These are phyloP conservation scores for Dendryphion nanum DNA, from an alignment of 2,329 filamentous ascomycete genomes.

Conservation along the genomic window DNA sequence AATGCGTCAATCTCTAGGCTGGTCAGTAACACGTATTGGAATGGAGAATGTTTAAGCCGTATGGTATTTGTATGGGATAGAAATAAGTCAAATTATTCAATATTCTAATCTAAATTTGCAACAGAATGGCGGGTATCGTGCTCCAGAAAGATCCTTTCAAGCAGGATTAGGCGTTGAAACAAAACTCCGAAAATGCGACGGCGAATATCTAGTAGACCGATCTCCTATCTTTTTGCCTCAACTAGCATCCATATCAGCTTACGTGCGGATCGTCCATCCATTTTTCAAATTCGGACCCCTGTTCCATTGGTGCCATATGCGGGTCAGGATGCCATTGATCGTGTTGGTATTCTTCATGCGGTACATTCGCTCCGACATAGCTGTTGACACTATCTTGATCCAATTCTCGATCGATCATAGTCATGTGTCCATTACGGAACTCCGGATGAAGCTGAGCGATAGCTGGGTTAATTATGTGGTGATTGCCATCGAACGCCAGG, in stretches of 20 bases:
- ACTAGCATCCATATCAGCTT: conserved; percentile 6
- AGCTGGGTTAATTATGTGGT: conserved; percentile 16
- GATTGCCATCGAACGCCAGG: conserved; percentile 30
- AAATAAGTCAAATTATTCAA: no score
- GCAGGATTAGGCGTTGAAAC: neutral
- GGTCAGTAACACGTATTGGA: no score
- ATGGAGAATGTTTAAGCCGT: no score
- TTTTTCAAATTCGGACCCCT: conserved; percentile 47
- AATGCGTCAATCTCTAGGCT: no score
- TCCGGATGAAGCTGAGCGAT: conserved; percentile 22
- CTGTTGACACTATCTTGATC: conserved; percentile 28
- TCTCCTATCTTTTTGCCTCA: no score
- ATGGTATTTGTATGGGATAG: no score
- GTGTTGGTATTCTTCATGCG: conserved; percentile 24
- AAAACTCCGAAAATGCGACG: neutral
- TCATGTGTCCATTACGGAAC: conserved; percentile 32
- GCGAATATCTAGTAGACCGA: neutral
- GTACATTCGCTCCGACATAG: conserved; percentile 18
- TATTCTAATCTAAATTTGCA: no score
- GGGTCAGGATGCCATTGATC: conserved; percentile 39
- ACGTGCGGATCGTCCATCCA: conserved; percentile 41
- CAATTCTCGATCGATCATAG: conserved; percentile 28
- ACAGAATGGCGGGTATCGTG: no score
- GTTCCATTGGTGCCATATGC: conserved; percentile 36
- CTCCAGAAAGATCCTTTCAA: no score